These are phyloP conservation scores for Microcos paniculata DNA, from an alignment of 345 rosid genomes.

Conservation along the genomic window DNA sequence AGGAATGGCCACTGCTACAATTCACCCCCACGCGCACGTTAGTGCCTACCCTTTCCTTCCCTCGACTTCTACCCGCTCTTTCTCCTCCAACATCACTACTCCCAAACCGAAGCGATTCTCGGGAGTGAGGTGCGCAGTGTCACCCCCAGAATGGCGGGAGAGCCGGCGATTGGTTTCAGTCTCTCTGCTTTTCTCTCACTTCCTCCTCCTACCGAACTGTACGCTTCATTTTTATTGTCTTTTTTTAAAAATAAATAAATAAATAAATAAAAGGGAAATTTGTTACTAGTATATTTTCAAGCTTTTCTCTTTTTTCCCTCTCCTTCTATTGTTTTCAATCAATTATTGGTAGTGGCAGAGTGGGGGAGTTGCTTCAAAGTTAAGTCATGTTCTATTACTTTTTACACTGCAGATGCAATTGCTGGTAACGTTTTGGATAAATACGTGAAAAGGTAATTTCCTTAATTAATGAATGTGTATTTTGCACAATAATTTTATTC, in stretches of 20 bases:
- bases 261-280: too few relatives aligned
- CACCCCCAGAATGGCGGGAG: slow-evolving; percentile 37
- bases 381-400: neutral
- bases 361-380: neutral
- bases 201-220: slow-evolving; percentile 47
- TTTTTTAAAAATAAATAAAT: too few relatives aligned
- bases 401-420: slow-evolving; percentile 46
- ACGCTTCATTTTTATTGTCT: slow-evolving; percentile 11
- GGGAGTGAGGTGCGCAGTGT: slow-evolving; percentile 30
- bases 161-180: slow-evolving; percentile 63
- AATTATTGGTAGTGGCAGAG: neutral
- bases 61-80: neutral
- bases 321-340: neutral
- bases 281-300: too few relatives aligned
- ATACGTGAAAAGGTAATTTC: slow-evolving; percentile 65
- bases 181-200: slow-evolving; percentile 50
- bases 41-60: slow-evolving; percentile 13
- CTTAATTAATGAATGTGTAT: neutral
- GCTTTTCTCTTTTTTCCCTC: neutral
- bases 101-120: slow-evolving; percentile 6
- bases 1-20: slow-evolving; percentile 29
- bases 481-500: neutral
- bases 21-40: slow-evolving; percentile 29
- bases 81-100: neutral
- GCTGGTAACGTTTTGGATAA: slow-evolving; percentile 56